Evolutionary conservation across 441 rosid species (phyloP).

Genomic region (Croton laevigatus): DNA sequence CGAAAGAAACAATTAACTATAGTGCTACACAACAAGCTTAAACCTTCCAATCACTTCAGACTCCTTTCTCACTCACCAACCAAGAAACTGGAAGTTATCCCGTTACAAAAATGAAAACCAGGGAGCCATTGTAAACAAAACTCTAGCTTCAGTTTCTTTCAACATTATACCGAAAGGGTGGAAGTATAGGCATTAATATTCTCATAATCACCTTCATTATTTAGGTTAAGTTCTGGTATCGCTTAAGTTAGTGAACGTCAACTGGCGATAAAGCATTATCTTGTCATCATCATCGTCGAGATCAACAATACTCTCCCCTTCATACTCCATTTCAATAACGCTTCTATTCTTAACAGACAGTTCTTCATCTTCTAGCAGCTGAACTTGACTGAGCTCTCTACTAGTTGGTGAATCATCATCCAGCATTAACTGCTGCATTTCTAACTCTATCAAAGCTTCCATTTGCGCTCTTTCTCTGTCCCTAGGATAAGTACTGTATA

Average conservation of each 20-base stretch:
- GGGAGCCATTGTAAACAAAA: not conserved
- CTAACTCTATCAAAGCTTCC: constrained; percentile 40
- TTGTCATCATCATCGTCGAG: constrained; percentile 49
- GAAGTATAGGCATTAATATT: not conserved
- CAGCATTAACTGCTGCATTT: constrained; percentile 36
- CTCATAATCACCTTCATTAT: constrained; percentile 18
- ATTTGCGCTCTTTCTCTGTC: constrained; percentile 41
- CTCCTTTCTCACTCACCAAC: not conserved
- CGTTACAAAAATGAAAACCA: not conserved
- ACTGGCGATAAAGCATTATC: constrained; percentile 38
- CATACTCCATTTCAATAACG: constrained; percentile 28
- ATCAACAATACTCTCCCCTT: constrained; percentile 31
- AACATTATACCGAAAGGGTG: not conserved
- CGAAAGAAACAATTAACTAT: not conserved
- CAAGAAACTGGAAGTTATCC: not conserved
- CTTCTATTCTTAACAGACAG: constrained; percentile 21
- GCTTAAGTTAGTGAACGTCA: constrained; percentile 36
- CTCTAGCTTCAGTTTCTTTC: not conserved
- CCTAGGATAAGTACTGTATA: constrained; percentile 39
- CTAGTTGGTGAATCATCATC: constrained; percentile 24
- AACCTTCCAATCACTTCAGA: not conserved
- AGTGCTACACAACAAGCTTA: not conserved
- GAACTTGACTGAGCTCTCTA: constrained; percentile 16
- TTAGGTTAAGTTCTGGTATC: constrained; percentile 10
- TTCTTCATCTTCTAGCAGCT: constrained; percentile 19